These are phyloP conservation scores for Cutaneotrichosporon sp. DNA, from an alignment of 1,284 basidiomycete species.

Conservation along the genomic window DNA sequence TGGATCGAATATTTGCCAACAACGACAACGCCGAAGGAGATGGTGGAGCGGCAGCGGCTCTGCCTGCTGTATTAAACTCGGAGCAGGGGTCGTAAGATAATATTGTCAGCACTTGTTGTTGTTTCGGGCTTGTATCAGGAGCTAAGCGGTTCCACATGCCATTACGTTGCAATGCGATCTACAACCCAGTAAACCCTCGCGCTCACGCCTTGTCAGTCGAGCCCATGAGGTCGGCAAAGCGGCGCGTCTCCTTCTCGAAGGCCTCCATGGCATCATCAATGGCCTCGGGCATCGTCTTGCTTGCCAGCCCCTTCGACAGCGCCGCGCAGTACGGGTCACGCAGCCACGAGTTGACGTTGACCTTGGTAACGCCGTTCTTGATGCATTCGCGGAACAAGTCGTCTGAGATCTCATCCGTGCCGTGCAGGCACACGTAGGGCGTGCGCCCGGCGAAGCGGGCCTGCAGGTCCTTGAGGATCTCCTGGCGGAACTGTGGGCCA, in stretches of 20 bases:
- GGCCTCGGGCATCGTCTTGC: slow-evolving; percentile 45
- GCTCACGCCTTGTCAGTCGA: slow-evolving; percentile 39
- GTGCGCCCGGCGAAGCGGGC: slow-evolving; percentile 24
- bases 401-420: slow-evolving; percentile 48
- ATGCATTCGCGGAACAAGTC: slow-evolving; percentile 43
- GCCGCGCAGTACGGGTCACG: slow-evolving; percentile 44
- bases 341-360: slow-evolving; percentile 50
- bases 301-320: slow-evolving; percentile 29
- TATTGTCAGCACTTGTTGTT: background rate
- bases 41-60: too few relatives aligned
- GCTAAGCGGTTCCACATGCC: background rate
- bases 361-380: slow-evolving; percentile 44
- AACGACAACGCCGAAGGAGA: background rate
- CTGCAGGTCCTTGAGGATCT: slow-evolving; percentile 35
- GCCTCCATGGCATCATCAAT: slow-evolving; percentile 44
- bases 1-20: slow-evolving; percentile 12
- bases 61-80: too few relatives aligned
- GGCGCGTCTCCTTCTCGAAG: slow-evolving; percentile 36
- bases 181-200: background rate
- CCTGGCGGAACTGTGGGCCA: slow-evolving; percentile 39
- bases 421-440: slow-evolving; percentile 41
- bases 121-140: background rate
- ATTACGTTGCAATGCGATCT: slow-evolving; percentile 36
- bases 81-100: too few relatives aligned
- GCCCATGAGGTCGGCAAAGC: slow-evolving; percentile 43